Evolutionary conservation across 2,329 filamentous ascomycete species (phyloP), one percentile per base, ranked within the genome.

Genomic region (Pleomassaria siparia): DNA sequence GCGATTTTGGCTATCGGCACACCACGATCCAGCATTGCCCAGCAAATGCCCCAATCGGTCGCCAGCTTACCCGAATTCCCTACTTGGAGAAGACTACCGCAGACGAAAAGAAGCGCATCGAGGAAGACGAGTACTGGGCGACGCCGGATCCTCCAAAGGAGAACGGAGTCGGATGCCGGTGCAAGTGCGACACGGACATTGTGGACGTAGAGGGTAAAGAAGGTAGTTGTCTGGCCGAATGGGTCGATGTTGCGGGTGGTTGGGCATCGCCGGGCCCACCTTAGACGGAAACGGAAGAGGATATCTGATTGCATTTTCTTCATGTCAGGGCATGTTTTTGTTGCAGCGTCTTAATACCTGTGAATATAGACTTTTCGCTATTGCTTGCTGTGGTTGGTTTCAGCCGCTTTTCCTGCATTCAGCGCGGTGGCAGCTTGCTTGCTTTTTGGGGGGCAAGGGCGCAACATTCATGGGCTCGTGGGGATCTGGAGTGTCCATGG

Each of bases 21-120:
- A 99, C 94, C 6, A 99, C 94, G 3, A 99, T 99, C 66, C 92
- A 97, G 74, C 94, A 99, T 73, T 99, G 94, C 65, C 94, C 94
- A 1, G 91, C 91, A 45, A 99, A 99, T 67, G 94, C 94, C 2
- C 94, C 92, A 0, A 85, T 87, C 11, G 35, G 35, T 12, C 85
- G 89, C 40, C 94, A 99, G 73, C 80, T 96, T 35, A 83, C 87
- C 3, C 84, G 90, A 47, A 80, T 85, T 43, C 90, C 89, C 1
- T 96, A 80, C 68, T 82, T 95, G 13, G 91, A 96, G 72, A 83
- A 75, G 76, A 94, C 89, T 13, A 95, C 89, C 0, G 63, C 79
- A 12, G 88, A 95, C 57, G 86, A 91, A 67, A 91, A 89, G 74
- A 86, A 89, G 72, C 85, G 92, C 40, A 81, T 84, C 49, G 91